Conservation (phyloP, 1,139 yeast genomes). For the Petasospora rhodanensis region DNA sequence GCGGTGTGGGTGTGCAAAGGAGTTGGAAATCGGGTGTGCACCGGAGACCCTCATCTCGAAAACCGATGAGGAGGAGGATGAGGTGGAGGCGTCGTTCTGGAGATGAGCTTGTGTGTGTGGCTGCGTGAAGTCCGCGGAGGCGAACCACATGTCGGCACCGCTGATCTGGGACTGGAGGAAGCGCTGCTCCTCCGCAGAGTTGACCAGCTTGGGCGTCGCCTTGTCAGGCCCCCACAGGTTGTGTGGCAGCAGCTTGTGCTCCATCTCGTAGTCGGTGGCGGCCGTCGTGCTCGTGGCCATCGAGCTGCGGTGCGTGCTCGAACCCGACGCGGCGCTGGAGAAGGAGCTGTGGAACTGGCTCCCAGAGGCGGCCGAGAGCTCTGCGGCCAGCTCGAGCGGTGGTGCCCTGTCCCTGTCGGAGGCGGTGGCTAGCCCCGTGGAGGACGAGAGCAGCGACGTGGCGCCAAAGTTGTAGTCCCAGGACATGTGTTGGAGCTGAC, state of each 20-base stretch:
- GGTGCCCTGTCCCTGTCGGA: constrained; percentile 1
- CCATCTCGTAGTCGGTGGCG: constrained; percentile 12
- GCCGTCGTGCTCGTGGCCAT: constrained; percentile 13
- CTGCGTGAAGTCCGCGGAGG: constrained; percentile 8
- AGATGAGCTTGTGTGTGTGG: constrained; percentile 3
- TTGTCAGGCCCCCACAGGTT: constrained; percentile 14
- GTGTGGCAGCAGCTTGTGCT: constrained; percentile 17
- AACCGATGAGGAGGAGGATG: constrained; percentile 8
- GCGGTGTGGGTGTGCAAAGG: constrained; percentile 1
- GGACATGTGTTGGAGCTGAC: too few relatives aligned
- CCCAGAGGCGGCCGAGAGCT: constrained; percentile 5
- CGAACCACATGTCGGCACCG: constrained; percentile 14
- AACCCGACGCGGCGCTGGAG: constrained; percentile 8
- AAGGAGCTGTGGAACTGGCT: constrained; percentile 6
- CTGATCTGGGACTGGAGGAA: constrained; percentile 13
- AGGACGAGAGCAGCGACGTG: too few relatives aligned
- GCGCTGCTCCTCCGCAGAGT: constrained; percentile 15
- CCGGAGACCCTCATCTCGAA: constrained; percentile 10
- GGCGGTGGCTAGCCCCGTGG: too few relatives aligned
- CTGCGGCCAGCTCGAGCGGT: constrained; percentile 4
- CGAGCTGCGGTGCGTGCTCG: constrained; percentile 5
- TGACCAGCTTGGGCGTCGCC: constrained; percentile 2
- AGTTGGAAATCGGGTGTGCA: not conserved
- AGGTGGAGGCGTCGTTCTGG: too few relatives aligned
- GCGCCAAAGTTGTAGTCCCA: constrained; percentile 11